These are phyloP conservation scores for Colletotrichum salicis DNA, from an alignment of 2,329 filamentous ascomycete genomes.

Conservation along the genomic window DNA sequence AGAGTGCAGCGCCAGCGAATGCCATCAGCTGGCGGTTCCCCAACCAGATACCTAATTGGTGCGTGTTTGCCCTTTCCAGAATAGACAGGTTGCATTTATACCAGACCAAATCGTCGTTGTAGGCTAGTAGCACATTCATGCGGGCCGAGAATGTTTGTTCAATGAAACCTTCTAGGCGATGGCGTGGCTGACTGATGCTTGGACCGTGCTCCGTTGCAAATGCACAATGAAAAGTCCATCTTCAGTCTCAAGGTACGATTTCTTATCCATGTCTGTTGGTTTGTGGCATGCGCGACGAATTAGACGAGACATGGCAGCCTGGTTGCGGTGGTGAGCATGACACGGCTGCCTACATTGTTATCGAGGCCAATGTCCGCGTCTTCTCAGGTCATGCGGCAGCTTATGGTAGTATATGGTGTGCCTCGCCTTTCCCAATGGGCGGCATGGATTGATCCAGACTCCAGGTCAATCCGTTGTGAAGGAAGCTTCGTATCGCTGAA, in stretches of 20 bases:
- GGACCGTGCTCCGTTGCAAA: conserved; percentile 6
- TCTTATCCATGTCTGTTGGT: conserved; percentile 6
- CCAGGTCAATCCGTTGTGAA: neutral
- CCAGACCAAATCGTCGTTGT: neutral
- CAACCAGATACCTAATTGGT: conserved; percentile 21
- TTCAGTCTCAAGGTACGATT: neutral
- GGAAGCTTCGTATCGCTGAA: conserved; percentile 54
- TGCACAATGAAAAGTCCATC: neutral
- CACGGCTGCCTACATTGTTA: conserved; percentile 24
- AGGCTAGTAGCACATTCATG: neutral
- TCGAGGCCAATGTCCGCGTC: neutral
- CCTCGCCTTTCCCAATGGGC: neutral
- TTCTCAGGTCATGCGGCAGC: conserved; percentile 12
- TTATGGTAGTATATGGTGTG: conserved; percentile 1
- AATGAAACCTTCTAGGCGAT: neutral
- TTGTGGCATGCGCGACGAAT: conserved; percentile 1
- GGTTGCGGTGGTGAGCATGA: conserved; percentile 19
- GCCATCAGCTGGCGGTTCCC: conserved; percentile 17
- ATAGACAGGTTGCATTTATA: conserved; percentile 25
- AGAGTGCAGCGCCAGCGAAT: conserved; percentile 13
- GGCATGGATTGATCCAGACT: neutral
- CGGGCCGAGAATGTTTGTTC: neutral
- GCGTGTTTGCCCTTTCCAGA: conserved; percentile 5
- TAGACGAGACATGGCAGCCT: neutral
- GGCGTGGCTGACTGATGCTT: neutral